Percentiles rank a stretch among this genome's conserved stretches.
Evolutionary conservation across 2,329 filamentous ascomycete species (phyloP).

Genomic region (Colletotrichum sp.): DNA sequence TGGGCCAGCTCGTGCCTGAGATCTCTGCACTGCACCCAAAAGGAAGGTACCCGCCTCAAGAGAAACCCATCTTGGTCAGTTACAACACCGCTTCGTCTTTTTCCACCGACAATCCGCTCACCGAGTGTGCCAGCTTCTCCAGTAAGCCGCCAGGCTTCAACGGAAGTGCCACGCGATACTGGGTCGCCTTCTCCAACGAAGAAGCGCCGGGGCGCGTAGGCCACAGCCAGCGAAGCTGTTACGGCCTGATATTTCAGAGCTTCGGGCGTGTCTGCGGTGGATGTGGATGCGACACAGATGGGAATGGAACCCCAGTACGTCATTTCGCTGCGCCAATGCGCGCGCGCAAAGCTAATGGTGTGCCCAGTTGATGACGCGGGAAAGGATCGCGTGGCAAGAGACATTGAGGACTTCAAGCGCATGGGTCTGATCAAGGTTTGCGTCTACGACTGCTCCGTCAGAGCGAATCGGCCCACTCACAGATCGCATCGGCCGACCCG

Average conservation of each 20-base stretch:
- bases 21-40: too few species aligned
- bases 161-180: too few species aligned
- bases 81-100: too few species aligned
- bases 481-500: not conserved
- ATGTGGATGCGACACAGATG: conserved; percentile 90
- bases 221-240: too few species aligned
- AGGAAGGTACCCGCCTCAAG: too few species aligned
- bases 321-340: not conserved
- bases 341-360: not conserved
- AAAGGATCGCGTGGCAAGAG: conserved; percentile 3
- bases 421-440: conserved; percentile 25
- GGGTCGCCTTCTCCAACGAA: too few species aligned
- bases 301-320: conserved; percentile 70
- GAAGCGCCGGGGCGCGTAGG: too few species aligned
- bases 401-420: conserved; percentile 4
- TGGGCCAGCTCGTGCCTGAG: too few species aligned
- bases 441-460: conserved; percentile 5
- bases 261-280: conserved; percentile 87
- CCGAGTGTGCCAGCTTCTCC: too few species aligned
- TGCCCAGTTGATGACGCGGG: conserved; percentile 13
- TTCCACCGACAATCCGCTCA: too few species aligned
- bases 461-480: not conserved
- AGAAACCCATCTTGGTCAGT: too few species aligned
- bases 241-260: conserved; percentile 49
- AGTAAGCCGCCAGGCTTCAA: too few species aligned